Base-by-base conservation (phyloP, 305 asterid species). In the Coffea humblotiana region DNA sequence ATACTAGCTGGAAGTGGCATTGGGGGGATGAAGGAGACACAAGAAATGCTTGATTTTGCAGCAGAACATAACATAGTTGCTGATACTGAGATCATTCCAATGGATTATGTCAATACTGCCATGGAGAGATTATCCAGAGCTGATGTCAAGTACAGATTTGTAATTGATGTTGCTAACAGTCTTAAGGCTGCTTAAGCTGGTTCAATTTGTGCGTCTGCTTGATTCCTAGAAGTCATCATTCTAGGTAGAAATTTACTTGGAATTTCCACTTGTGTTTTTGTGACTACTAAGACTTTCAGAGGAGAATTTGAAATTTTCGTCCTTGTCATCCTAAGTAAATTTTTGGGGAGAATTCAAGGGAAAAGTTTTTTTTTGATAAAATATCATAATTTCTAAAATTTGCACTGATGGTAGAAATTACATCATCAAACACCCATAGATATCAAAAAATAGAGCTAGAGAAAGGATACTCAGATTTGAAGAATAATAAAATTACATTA, bases 1-100 rank as follows among this genome's bases (percentile, higher is more conserved):
- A 52, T 73, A 77, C 14, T 82, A 25, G 85, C 65, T 25, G 85
- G 85, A 72, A 82, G 85, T 77, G 78, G 79, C 12, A 78, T 82
- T 65, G 82, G 84, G 3, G 84, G 84, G 5, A 71, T 81, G 73
- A 71, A 77, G 69, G 84, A 77, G 78, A 82, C 82, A 0, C 84
- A 77, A 64, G 82, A 82, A 72, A 82, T 82, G 84, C 64, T 78
- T 10, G 72, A 78, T 47, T 78, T 82, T 67, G 81, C 82, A 8
- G 85, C 85, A 64, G 15, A 82, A 14, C 75, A 82, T 8, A 64
- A 64, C 47, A 77, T 82, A 64, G 60, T 51, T 21, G 58, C 84
- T 2, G 82, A 82, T 13, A 51, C 78, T 65, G 85, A 82, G 79
- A 35, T 82, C 47, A 61, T 82, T 45, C 71, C 76, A 6, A 78